Percentiles rank a stretch among this genome's conserved stretches.
These are phyloP conservation scores for Themeda triandra DNA, from an alignment of 176 grass and related monocot species.

Conservation along the genomic window DNA sequence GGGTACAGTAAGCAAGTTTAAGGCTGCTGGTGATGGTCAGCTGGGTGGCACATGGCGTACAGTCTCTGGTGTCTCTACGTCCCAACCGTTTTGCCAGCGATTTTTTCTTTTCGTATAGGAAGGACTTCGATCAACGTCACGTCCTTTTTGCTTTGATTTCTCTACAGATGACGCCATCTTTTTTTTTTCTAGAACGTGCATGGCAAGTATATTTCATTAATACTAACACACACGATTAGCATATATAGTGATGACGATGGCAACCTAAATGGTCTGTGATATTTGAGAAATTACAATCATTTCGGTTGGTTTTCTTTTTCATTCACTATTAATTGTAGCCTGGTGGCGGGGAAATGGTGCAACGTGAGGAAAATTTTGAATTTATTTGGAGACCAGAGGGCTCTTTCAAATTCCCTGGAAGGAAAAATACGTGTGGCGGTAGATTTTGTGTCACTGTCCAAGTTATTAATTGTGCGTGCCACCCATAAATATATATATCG, in stretches of 20 bases:
- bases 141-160: neutral
- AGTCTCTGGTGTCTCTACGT: neutral
- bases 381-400: neutral
- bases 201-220: too few species aligned
- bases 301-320: neutral
- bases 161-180: neutral
- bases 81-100: neutral
- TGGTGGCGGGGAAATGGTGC: neutral
- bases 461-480: neutral
- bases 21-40: too few species aligned
- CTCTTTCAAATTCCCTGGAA: neutral
- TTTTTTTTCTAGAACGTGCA: neutral
- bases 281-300: too few species aligned
- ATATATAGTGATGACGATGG: too few species aligned
- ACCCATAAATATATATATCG: neutral
- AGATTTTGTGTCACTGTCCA: slow-evolving; percentile 11
- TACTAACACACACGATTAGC: too few species aligned
- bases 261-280: too few species aligned
- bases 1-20: too few species aligned
- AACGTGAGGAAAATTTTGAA: neutral
- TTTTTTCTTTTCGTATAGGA: neutral
- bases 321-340: too few species aligned
- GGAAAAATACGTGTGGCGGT: neutral
- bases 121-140: neutral
- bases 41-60: too few species aligned